phyloP scores from a whole-genome alignment of 139 green algal genomes.

The Edaphochlamys debaryana region DNA sequence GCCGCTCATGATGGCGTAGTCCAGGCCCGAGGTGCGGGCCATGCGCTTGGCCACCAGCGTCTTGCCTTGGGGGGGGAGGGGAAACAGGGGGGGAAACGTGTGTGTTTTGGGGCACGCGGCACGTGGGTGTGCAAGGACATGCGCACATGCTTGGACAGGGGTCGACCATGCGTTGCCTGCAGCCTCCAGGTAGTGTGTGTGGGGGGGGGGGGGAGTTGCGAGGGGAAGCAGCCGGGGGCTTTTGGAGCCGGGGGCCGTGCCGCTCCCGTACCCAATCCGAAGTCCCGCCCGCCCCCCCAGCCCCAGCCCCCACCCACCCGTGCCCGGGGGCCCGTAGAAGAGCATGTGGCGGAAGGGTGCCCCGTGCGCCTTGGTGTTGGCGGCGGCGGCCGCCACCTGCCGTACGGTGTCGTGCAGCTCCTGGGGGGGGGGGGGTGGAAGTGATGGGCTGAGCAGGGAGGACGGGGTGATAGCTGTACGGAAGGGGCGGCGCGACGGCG shows the following conservation, averaged over 20 bases:
- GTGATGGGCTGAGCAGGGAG: neutral
- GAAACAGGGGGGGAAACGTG: neutral
- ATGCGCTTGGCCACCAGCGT: constrained; percentile 97
- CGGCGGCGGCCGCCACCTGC: constrained; percentile 83
- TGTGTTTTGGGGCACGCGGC: no score
- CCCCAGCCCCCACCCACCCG: neutral
- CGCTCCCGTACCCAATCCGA: no score
- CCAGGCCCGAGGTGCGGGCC: constrained; percentile 89
- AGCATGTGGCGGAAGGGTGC: constrained; percentile 98
- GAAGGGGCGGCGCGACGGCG: no score
- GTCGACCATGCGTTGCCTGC: no score
- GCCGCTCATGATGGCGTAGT: constrained; percentile 98
- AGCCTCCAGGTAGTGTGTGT: no score
- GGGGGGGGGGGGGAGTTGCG: no score
- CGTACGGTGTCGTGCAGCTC: constrained; percentile 89
- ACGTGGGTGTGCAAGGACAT: no score
- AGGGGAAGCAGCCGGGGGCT: no score
- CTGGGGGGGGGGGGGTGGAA: constrained; percentile 6
- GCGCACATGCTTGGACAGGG: no score
- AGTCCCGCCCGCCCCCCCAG: no score
- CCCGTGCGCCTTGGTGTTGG: constrained; percentile 93
- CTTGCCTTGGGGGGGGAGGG: constrained; percentile 77
- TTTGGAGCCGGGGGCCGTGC: no score
- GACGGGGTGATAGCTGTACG: neutral
- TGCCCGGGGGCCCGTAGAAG: constrained; percentile 68